Conservation (phyloP, 225 moss, liverwort and hornwort species). For the Bryoerythrophyllum caledonicum region DNA sequence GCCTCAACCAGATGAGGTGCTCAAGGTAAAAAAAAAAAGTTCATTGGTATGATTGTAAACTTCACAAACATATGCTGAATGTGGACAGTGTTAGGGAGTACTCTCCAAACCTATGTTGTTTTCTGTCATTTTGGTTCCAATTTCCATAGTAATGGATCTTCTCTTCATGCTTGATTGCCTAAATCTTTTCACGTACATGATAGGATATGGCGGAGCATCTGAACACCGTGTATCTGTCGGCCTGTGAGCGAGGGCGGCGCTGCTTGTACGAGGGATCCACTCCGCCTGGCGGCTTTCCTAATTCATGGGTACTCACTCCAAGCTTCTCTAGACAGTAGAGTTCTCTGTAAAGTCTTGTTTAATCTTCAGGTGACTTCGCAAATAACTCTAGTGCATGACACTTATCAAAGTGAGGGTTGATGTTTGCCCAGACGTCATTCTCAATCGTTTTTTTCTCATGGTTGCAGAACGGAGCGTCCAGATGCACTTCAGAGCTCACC, state of each 20-base stretch:
- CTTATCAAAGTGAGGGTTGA: neutral
- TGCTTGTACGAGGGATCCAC: conserved; percentile 89
- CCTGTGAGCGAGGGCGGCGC: conserved; percentile 76
- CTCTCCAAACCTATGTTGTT: too few species aligned
- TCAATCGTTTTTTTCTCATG: neutral
- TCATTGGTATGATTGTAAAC: too few species aligned
- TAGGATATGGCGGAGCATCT: conserved; percentile 84
- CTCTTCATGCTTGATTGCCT: neutral
- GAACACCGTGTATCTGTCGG: conserved; percentile 71
- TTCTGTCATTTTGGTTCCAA: too few species aligned
- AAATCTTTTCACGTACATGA: neutral
- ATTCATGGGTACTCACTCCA: conserved; percentile 60
- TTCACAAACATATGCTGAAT: too few species aligned
- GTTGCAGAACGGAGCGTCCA: conserved; percentile 75
- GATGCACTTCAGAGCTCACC: conserved; percentile 74
- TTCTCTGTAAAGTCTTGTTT: neutral
- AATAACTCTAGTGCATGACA: neutral
- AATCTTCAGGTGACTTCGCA: too few species aligned
- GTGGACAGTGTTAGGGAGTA: too few species aligned
- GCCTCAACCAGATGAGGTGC: conserved; percentile 67
- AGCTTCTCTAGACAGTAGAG: neutral
- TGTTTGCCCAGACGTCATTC: neutral
- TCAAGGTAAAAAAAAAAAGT: conserved; percentile 40
- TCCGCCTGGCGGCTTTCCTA: conserved; percentile 77
- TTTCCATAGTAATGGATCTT: too few species aligned